phyloP scores from a whole-genome alignment of 2,329 filamentous ascomycete genomes.

The Lizonia empirigonia region DNA sequence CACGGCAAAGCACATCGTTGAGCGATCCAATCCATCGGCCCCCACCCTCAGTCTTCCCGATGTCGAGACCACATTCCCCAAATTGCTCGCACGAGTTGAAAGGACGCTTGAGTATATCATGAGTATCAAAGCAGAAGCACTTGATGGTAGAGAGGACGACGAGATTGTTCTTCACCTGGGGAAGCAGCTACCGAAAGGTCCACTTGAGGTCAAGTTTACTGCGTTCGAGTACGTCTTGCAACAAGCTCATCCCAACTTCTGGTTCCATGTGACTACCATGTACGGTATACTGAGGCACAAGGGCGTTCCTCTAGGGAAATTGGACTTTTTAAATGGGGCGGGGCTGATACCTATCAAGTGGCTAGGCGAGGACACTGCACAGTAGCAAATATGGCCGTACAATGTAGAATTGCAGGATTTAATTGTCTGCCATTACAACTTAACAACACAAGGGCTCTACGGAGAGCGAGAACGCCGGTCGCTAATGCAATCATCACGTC shows the following conservation, averaged over 20 bases:
- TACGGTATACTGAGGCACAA: slow-evolving; percentile 67
- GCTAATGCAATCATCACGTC: slow-evolving; percentile 5
- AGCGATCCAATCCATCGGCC: slow-evolving; percentile 46
- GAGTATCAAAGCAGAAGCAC: slow-evolving; percentile 47
- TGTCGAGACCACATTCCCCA: slow-evolving; percentile 56
- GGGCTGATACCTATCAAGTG: slow-evolving; percentile 8
- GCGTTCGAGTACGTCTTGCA: slow-evolving; percentile 55
- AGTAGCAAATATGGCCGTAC: background rate
- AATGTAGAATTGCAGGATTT: background rate
- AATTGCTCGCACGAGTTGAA: slow-evolving; percentile 56
- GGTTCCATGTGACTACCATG: slow-evolving; percentile 65
- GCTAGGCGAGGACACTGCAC: background rate
- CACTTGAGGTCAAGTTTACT: slow-evolving; percentile 49
- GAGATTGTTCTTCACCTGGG: slow-evolving; percentile 47
- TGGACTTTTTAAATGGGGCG: slow-evolving; percentile 56
- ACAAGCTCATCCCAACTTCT: slow-evolving; percentile 63
- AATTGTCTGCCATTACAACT: background rate
- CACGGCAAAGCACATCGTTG: slow-evolving; percentile 49
- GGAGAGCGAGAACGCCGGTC: background rate
- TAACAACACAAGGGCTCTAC: background rate
- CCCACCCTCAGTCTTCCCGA: slow-evolving; percentile 47
- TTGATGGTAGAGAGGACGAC: slow-evolving; percentile 52
- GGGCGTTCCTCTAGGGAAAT: slow-evolving; percentile 67
- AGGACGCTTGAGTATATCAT: slow-evolving; percentile 56
- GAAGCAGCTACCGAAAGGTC: slow-evolving; percentile 1